Base-by-base conservation (phyloP, 768 basidiomycete genomes). In the Tricholoma furcatifolium region DNA sequence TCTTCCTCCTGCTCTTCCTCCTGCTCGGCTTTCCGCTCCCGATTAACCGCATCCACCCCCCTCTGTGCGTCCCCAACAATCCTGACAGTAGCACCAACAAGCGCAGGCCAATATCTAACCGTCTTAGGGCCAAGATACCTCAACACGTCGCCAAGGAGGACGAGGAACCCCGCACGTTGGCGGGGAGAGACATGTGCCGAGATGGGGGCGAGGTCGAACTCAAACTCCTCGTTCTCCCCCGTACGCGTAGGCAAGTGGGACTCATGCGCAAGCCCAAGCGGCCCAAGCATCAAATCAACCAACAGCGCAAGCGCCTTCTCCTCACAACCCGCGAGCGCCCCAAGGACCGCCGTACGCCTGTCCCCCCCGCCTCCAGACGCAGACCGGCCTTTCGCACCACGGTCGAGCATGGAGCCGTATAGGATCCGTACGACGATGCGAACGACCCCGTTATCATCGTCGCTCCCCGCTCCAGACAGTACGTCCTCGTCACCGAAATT, bases 331-430 rank as follows among this genome's bases (percentile, higher is more conserved):
- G 78, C 81, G 15, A 98, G 73, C 0, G 86, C 71, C 14, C 82
- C 74, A 36, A 98, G 71, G 18, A 97, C 82, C 2, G 93, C 91
- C 7, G 84, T 80, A 49, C 88, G 79, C 18, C 90, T 74, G 53
- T 87, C 84, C 5, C 80, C 83, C 17, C 87, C 85, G 31, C 80
- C 47, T 31, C 47, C 20, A 17, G 79, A 9, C 80, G 41, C 70
- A 5, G n/a, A n/a, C n/a, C 86, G 79, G 2, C 91, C 89, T 58
- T 79, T 81, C 58, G 4, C 7, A 27, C 27, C 27, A 7, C 80
- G 83, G 64, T 94, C 90, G 39, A 91, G 77, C 86, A 98, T 90
- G 55, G 91, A 65, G 2, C 96, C 97, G 69, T 88, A 99, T 2
- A 96, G 74, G 1, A 98, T 64, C 21, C 94, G 79, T 30, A 91